Base-by-base conservation (phyloP, 2,329 filamentous ascomycete species). In the Esteya vermicola region DNA sequence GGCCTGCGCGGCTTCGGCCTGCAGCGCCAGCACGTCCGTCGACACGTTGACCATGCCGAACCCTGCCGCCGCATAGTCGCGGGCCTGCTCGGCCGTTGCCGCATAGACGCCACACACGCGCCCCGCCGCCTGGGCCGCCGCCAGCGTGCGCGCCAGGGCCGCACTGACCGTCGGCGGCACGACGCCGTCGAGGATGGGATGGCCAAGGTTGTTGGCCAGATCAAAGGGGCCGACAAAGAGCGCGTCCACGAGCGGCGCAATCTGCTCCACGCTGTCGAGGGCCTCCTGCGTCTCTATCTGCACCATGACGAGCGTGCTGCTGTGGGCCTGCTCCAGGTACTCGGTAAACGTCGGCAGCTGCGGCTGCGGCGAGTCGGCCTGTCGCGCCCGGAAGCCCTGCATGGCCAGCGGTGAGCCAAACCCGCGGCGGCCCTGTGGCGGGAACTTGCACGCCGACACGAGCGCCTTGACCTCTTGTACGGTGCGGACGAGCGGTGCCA, bases 201-300 rank as follows among this genome's bases (percentile, higher is more conserved):
- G 57, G 1, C 72, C 74, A 34, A 78, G 74, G 48, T 70, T 77
- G 53, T 76, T 75, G 37, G 69, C 78, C 39, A 81, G 62, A 50
- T 81, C 76, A 51, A 78, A 80, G 2, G 77, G 76, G 0, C 77
- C 77, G 35, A 81, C 65, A 51, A 79, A 80, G 20, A 81, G 57
- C 5, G 76, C 67, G 45, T 81, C 77, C 19, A 81, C 72, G 57
- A 19, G 77, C 61, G 18, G 67, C 62, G 73, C 74, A 53, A 81
- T 81, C 36, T 69, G 70, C 26, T 79, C 74, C 1, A 80, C 67
- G 12, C 58, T 57, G 1, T 73, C 67, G 13, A 81, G 58, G 1
- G 75, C 75, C 52, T 78, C 75, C 44, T 62, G 60, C 1, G 77
- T 80, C 58, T 81, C 77, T 39, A 81, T 80, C 54, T 81, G 77